Evolutionary conservation across 2,329 filamentous ascomycete species (phyloP).

Genomic region (Parastagonospora nodorum): DNA sequence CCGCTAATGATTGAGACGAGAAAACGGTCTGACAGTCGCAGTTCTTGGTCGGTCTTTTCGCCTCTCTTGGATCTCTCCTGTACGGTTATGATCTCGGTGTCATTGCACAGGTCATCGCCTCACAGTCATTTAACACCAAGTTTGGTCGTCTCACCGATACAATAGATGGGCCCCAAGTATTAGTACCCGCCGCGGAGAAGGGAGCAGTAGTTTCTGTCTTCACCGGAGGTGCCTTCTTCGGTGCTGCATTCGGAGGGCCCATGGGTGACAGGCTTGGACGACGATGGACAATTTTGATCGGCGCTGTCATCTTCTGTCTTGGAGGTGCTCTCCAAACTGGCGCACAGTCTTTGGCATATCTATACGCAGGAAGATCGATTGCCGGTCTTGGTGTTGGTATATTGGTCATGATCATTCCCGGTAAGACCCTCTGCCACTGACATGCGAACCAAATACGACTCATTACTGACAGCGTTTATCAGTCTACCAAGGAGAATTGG

Average conservation of each 20-base stretch:
- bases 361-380: slow-evolving; percentile 72
- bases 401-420: slow-evolving; percentile 67
- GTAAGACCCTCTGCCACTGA: neutral
- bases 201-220: slow-evolving; percentile 79
- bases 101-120: slow-evolving; percentile 61
- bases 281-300: slow-evolving; percentile 72
- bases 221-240: slow-evolving; percentile 75
- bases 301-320: slow-evolving; percentile 72
- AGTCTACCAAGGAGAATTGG: slow-evolving; percentile 78
- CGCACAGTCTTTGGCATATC: slow-evolving; percentile 62
- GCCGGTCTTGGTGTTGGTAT: slow-evolving; percentile 69
- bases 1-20: neutral
- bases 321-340: slow-evolving; percentile 76
- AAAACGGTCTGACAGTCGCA: slow-evolving; percentile 27
- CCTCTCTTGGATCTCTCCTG: slow-evolving; percentile 62
- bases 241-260: slow-evolving; percentile 67
- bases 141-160: slow-evolving; percentile 45
- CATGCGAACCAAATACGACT: neutral
- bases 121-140: slow-evolving; percentile 47
- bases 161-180: too few species aligned
- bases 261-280: slow-evolving; percentile 69
- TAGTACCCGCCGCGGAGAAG: slow-evolving; percentile 46
- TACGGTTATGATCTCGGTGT: slow-evolving; percentile 66
- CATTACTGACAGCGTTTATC: neutral
- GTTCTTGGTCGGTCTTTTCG: slow-evolving; percentile 64